A percentile compares a stretch with the other conserved stretches of the same genome.
phyloP scores from a whole-genome alignment of 352 stramenopile genomes.

The Globisporangium polare region DNA sequence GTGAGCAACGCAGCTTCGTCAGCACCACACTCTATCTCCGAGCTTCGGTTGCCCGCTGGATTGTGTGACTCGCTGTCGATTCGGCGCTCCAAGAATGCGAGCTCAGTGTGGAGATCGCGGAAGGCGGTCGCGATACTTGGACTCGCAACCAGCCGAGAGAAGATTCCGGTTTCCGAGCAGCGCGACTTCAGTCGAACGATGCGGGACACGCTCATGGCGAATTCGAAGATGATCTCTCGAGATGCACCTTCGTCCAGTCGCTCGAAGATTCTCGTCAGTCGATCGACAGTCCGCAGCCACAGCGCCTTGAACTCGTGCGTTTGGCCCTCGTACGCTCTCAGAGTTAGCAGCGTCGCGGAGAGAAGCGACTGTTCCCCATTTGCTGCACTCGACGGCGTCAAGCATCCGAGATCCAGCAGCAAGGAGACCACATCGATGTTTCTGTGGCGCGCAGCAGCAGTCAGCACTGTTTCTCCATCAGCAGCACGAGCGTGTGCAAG shows the following conservation, averaged over 20 bases:
- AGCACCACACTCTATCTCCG: neutral
- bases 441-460: neutral
- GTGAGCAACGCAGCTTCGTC: neutral
- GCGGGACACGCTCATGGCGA: neutral
- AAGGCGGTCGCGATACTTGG: neutral
- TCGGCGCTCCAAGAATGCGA: neutral
- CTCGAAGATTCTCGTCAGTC: neutral
- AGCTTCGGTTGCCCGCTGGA: neutral
- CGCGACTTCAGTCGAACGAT: neutral
- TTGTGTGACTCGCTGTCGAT: neutral
- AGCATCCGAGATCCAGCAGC: neutral
- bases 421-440: neutral
- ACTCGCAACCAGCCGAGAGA: neutral
- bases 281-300: neutral
- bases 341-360: neutral
- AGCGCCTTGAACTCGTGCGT: conserved; percentile 1
- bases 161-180: neutral
- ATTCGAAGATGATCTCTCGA: neutral
- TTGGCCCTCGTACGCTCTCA: neutral
- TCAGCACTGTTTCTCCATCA: conserved; percentile 8
- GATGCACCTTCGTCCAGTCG: neutral
- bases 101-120: neutral
- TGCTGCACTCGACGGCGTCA: neutral
- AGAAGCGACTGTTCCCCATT: neutral
- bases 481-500: neutral